Percentiles rank a stretch among this genome's conserved stretches.
Conservation (phyloP, 768 basidiomycete genomes). For the Lactifluus pinguis region DNA sequence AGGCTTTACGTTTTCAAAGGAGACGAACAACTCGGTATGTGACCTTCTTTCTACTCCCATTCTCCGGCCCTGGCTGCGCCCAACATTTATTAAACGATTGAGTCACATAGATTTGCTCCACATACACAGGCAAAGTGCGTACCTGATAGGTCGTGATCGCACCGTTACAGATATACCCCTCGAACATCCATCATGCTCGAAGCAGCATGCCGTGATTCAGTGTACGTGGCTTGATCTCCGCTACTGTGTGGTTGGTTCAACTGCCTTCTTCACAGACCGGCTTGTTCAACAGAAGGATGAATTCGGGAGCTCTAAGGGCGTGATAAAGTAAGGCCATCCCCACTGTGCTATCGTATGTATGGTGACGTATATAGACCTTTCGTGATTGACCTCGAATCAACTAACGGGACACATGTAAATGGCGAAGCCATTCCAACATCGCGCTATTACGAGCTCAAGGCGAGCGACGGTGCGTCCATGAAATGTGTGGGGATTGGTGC, state of each 20-base stretch:
- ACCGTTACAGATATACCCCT: conserved; percentile 79
- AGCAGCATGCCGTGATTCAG: conserved; percentile 96
- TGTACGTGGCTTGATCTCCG: conserved; percentile 38
- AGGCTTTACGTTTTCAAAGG: conserved; percentile 97
- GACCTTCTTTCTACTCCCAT: neutral
- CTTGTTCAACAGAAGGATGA: conserved; percentile 83
- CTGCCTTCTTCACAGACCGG: conserved; percentile 44
- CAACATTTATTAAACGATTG: neutral
- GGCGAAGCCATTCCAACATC: conserved; percentile 76
- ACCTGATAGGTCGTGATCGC: conserved; percentile 85
- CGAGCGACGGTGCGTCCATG: conserved; percentile 57
- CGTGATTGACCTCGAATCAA: conserved; percentile 97
- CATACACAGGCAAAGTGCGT: conserved; percentile 89
- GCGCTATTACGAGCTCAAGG: conserved; percentile 77
- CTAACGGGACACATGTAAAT: conserved; percentile 91
- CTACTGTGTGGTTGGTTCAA: neutral
- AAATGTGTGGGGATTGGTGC: neutral
- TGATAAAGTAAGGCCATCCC: conserved; percentile 61
- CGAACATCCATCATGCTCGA: conserved; percentile 96
- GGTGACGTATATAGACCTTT: conserved; percentile 57
- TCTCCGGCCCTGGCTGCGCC: neutral
- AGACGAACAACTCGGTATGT: conserved; percentile 81
- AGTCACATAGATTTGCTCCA: conserved; percentile 69
- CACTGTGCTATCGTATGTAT: neutral
- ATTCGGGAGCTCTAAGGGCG: conserved; percentile 66